Conservation (phyloP, 495 filamentous ascomycete species). For the Aspergillus asperescens region DNA sequence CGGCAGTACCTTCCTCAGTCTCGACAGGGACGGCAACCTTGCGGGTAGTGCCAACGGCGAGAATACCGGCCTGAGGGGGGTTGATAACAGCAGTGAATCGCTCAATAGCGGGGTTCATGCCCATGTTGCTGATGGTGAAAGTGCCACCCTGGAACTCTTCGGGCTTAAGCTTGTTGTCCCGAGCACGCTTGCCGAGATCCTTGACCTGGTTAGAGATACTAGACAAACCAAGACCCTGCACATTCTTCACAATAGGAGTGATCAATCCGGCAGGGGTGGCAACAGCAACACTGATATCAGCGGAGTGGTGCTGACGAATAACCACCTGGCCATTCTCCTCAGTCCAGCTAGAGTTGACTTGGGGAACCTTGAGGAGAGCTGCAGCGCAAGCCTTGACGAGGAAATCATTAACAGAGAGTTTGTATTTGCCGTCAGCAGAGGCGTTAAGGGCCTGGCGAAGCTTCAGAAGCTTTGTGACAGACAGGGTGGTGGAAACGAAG, state of each 20-base stretch:
- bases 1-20: conserved; percentile 70
- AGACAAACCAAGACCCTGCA: conserved; percentile 75
- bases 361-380: conserved; percentile 86
- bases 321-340: conserved; percentile 66
- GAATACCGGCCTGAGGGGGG: conserved; percentile 92
- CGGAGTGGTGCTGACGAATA: conserved; percentile 86
- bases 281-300: conserved; percentile 91
- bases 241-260: conserved; percentile 92
- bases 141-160: conserved; percentile 99
- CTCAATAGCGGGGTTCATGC: conserved; percentile 95
- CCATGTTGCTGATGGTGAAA: conserved; percentile 99
- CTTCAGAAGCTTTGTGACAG: conserved; percentile 89
- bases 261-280: conserved; percentile 92
- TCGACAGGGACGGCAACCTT: conserved; percentile 90
- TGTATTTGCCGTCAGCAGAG: conserved; percentile 85
- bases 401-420: conserved; percentile 99
- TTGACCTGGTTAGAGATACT: conserved; percentile 85
- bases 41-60: conserved; percentile 88
- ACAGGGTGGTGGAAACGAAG: conserved; percentile 84
- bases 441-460: conserved; percentile 91
- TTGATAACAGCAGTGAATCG: conserved; percentile 99
- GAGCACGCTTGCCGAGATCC: conserved; percentile 90
- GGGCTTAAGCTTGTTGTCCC: conserved; percentile 97
- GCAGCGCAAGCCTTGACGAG: conserved; percentile 90
- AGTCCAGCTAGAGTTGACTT: conserved; percentile 92